Evolutionary conservation across 768 basidiomycete genomes (phyloP).

Genomic region (Pleurotus ostreatus): DNA sequence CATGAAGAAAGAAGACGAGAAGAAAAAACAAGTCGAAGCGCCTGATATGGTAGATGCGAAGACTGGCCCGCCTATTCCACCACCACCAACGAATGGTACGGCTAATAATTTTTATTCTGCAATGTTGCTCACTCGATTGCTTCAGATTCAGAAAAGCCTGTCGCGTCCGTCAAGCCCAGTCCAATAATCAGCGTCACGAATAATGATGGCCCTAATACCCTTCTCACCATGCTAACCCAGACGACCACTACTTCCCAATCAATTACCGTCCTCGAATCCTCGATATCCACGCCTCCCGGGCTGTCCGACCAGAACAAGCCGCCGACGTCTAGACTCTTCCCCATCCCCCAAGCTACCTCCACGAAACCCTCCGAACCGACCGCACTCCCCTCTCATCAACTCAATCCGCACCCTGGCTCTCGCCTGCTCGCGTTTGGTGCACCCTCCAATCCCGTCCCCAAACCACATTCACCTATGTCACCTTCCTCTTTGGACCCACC

Average conservation of each 20-base stretch:
- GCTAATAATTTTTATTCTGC: background rate
- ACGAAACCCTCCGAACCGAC: conserved; percentile 10
- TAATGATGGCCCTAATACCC: conserved; percentile 3
- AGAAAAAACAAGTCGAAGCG: conserved; percentile 28
- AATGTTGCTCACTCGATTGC: background rate
- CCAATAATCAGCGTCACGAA: conserved; percentile 8
- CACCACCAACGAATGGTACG: background rate
- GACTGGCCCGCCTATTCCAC: background rate
- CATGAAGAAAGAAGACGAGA: conserved; percentile 75
- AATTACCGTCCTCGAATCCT: background rate
- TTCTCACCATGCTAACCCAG: conserved; percentile 5
- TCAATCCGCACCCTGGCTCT: conserved; percentile 48
- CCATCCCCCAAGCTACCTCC: conserved; percentile 4
- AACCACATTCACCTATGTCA: conserved; percentile 2
- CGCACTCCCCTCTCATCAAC: conserved; percentile 22
- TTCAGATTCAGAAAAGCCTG: background rate
- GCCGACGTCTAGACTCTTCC: conserved; percentile 8
- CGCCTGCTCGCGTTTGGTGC: conserved; percentile 43
- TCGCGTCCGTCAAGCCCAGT: background rate
- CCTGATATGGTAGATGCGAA: conserved; percentile 9
- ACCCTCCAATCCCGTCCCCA: conserved; percentile 18
- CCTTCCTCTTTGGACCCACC: background rate
- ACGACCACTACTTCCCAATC: background rate
- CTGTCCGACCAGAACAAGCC: background rate
- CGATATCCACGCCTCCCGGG: background rate